Evolutionary conservation across 805 yeast species (phyloP).

Genomic region (Dipodascopsis uninucleata): DNA sequence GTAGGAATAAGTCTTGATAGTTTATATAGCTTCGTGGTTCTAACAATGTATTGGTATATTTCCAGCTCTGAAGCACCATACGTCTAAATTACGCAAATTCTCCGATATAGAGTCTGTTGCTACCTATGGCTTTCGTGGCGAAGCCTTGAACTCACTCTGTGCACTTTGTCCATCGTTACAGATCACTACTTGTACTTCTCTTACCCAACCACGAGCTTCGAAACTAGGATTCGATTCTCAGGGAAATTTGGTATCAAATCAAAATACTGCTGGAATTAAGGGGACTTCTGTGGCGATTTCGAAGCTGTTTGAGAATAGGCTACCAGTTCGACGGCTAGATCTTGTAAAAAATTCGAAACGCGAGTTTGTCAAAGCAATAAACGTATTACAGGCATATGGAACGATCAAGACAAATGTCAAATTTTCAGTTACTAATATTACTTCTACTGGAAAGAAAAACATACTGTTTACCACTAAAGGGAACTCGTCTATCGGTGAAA

Average conservation of each 20-base stretch:
- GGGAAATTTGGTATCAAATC: conserved; percentile 49
- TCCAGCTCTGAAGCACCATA: conserved; percentile 42
- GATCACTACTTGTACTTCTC: conserved; percentile 45
- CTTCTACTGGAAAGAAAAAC: conserved; percentile 47
- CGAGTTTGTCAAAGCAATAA: conserved; percentile 69
- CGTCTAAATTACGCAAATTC: conserved; percentile 50
- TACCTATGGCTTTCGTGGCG: conserved; percentile 72
- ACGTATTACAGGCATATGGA: conserved; percentile 63
- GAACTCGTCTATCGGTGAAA: conserved; percentile 46
- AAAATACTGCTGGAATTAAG: conserved; percentile 47
- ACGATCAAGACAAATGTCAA: conserved; percentile 56
- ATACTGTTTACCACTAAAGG: conserved; percentile 60
- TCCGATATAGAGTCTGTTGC: conserved; percentile 40
- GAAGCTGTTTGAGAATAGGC: conserved; percentile 52
- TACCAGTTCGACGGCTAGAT: conserved; percentile 82
- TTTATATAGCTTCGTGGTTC: not conserved
- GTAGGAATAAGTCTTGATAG: conserved; percentile 5
- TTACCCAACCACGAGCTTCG: conserved; percentile 54
- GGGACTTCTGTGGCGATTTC: conserved; percentile 68
- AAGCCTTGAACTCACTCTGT: conserved; percentile 57
- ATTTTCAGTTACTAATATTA: conserved; percentile 55
- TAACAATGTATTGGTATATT: not conserved
- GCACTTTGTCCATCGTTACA: conserved; percentile 43
- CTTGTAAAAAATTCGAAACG: conserved; percentile 61
- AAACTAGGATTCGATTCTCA: conserved; percentile 49